Percentiles rank a stretch among this genome's conserved stretches.
phyloP scores from a whole-genome alignment of 164 flowering plant genomes.

The Berberis thunbergii region DNA sequence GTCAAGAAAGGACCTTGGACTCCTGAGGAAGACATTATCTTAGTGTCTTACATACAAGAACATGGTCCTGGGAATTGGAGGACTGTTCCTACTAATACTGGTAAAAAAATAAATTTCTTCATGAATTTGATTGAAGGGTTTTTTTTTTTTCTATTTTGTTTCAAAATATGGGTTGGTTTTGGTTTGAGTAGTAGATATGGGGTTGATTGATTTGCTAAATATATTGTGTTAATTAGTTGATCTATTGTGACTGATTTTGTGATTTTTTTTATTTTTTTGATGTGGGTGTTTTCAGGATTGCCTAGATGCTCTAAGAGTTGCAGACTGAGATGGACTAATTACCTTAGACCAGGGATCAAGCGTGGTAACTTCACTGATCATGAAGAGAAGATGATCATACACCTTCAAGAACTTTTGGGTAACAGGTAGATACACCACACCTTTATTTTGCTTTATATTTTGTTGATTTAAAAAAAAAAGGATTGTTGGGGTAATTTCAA shows the following conservation, averaged over 20 bases:
- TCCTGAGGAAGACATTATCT: conserved; percentile 35
- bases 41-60: conserved; percentile 32
- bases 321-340: conserved; percentile 56
- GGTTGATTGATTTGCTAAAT: no score
- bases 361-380: conserved; percentile 46
- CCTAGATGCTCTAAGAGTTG: conserved; percentile 52
- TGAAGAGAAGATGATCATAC: conserved; percentile 49
- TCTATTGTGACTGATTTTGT: not conserved
- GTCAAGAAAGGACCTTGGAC: conserved; percentile 44
- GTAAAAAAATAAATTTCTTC: conserved; percentile 6
- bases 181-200: no score
- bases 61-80: conserved; percentile 43
- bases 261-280: not conserved
- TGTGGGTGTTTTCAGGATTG: conserved; percentile 23
- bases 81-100: conserved; percentile 33
- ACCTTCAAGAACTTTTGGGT: conserved; percentile 49
- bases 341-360: conserved; percentile 48
- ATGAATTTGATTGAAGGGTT: not conserved
- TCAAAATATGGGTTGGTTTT: no score
- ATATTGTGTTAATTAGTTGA: not conserved
- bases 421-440: conserved; percentile 26
- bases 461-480: no score
- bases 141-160: not conserved
- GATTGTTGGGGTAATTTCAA: no score
- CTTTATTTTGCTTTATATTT: not conserved